A percentile compares a stretch with the other conserved stretches of the same genome.
These are phyloP conservation scores for Thalassiosira ordinaria DNA, from an alignment of 352 stramenopile species.

Conservation along the genomic window DNA sequence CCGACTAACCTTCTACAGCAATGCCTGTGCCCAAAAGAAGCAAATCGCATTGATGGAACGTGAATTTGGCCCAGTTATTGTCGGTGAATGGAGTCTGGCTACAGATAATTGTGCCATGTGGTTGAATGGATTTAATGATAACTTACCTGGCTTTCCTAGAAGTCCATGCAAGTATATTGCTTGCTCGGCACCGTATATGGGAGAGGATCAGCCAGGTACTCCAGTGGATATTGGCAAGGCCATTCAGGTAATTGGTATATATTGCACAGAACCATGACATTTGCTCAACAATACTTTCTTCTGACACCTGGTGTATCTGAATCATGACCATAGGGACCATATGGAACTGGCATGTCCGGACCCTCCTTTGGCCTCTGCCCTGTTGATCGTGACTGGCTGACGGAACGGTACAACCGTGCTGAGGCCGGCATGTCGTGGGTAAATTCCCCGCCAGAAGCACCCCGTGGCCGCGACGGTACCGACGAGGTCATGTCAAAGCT, in stretches of 20 bases:
- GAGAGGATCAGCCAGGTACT: slow-evolving; percentile 89
- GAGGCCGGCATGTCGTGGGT: slow-evolving; percentile 70
- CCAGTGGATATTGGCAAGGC: slow-evolving; percentile 89
- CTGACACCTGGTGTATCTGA: too few species aligned
- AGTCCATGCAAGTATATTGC: slow-evolving; percentile 89
- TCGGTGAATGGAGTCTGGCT: slow-evolving; percentile 94
- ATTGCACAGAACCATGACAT: too few species aligned
- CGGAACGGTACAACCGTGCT: slow-evolving; percentile 67
- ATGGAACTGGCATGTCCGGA: slow-evolving; percentile 86
- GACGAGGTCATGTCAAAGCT: slow-evolving; percentile 89
- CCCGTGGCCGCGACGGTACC: slow-evolving; percentile 77
- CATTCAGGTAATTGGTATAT: slow-evolving; percentile 52
- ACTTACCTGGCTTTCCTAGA: slow-evolving; percentile 91
- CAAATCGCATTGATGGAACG: slow-evolving; percentile 91
- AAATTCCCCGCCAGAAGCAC: slow-evolving; percentile 59
- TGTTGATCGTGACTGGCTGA: slow-evolving; percentile 87
- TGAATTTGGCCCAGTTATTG: slow-evolving; percentile 92
- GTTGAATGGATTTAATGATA: slow-evolving; percentile 90
- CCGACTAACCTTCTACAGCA: slow-evolving; percentile 88
- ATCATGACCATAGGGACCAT: too few species aligned
- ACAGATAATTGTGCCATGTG: slow-evolving; percentile 88
- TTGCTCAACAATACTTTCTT: too few species aligned
- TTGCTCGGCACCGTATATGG: slow-evolving; percentile 91
- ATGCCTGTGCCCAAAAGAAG: slow-evolving; percentile 91
- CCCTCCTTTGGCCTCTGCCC: slow-evolving; percentile 90